Base-by-base conservation (phyloP, 2,329 filamentous ascomycete genomes). In the Aspergillus hortae region DNA sequence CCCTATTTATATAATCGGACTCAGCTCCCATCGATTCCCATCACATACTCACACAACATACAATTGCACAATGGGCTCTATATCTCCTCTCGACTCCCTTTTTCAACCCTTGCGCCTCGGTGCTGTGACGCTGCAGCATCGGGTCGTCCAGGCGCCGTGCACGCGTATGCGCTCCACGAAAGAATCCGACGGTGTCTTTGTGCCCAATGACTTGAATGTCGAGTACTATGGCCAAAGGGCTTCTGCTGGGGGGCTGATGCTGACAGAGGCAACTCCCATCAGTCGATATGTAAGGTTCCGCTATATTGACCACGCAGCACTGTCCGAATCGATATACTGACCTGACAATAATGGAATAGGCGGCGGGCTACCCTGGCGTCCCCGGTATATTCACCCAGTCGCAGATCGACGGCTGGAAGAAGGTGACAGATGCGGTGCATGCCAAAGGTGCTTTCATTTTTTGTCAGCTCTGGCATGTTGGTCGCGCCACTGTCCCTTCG, bases 401-500 rank as follows among this genome's bases (percentile, higher is more conserved):
- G 2, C 65, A 72, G 47, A 60, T 71, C 17, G 56, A 60, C 5
- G 62, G 61, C 21, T 67, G 70, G 68, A 67, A 65, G 50, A 56
- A 57, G 11, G 63, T 70, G 19, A 66, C 63, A n/a, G 59, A 64
- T 44, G 66, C 64, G 0, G 65, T 71, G 4, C 67, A 71, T 43
- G 56, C 60, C 4, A 67, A 67, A 25, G 66, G 65, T 0, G 66
- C 52, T 4, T 60, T 57, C 32, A 69, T 70, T 25, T 62, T 62
- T 38, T 67, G 63, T 49, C 70, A 73, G 36, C 52, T 73, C 2
- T 72, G 68, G 68, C 65, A 69, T 42, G 64, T 66, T n/a, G 68
- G 68, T 11, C 64, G 69, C 0, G 66, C 66, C 0, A 74, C 74
- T 3, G 67, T 71, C 5, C 67, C 73, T 0, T 67, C 68, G 0